Conservation (phyloP, 1,139 yeast species). For the Hyphopichia pseudoburtonii region DNA sequence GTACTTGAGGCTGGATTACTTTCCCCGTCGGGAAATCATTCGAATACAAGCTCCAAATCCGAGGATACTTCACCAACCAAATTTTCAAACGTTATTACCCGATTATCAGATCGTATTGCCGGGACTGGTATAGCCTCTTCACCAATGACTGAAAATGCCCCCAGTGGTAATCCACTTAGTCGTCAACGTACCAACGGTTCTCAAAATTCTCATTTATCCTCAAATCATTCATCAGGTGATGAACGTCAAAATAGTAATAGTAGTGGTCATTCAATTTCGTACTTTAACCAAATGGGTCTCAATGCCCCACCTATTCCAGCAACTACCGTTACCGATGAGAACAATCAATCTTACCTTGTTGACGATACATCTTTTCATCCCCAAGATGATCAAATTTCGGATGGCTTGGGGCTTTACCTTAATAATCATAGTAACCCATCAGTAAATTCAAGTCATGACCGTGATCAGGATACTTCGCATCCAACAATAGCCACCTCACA, state of each 20-base stretch:
- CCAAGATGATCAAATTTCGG: conserved; percentile 5
- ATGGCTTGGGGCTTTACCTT: conserved; percentile 11
- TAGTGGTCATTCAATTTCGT: background rate
- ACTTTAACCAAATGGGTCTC: background rate
- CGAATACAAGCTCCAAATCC: conserved; percentile 6
- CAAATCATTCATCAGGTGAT: background rate
- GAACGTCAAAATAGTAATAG: no score
- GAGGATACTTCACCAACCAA: conserved; percentile 14
- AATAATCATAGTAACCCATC: conserved; percentile 2
- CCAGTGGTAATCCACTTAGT: background rate
- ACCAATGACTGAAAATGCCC: conserved; percentile 5
- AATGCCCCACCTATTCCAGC: conserved; percentile 7
- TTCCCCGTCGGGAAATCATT: conserved; percentile 8
- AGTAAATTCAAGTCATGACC: background rate
- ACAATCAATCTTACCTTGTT: conserved; percentile 6
- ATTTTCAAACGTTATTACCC: conserved; percentile 29
- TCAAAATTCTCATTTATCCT: background rate
- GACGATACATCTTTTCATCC: conserved; percentile 5
- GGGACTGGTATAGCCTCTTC: conserved; percentile 27
- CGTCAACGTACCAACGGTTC: background rate
- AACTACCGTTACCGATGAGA: conserved; percentile 3
- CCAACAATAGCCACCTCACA: conserved; percentile 2
- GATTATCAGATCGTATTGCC: conserved; percentile 45
- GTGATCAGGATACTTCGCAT: background rate
- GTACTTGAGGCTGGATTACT: conserved; percentile 14